A percentile compares a stretch with the other conserved stretches of the same genome.
Evolutionary conservation across 345 rosid genomes (phyloP).

Genomic region (Citrus sp.): DNA sequence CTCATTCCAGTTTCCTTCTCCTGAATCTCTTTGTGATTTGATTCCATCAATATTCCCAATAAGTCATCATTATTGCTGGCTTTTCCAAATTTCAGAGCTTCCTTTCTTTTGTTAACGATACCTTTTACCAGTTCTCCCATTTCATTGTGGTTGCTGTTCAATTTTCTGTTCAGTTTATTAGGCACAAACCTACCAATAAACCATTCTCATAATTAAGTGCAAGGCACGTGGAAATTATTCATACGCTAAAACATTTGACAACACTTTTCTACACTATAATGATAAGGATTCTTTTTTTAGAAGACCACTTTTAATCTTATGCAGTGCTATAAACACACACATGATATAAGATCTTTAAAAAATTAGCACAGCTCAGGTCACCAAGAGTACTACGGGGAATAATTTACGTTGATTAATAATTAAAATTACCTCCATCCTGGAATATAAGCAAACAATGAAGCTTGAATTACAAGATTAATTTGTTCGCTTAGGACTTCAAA

Average conservation of each 20-base stretch:
- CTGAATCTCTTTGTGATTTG: conserved; percentile 25
- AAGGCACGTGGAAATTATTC: not conserved
- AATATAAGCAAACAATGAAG: conserved; percentile 28
- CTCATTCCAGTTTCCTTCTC: conserved; percentile 32
- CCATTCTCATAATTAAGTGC: not conserved
- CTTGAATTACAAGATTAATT: conserved; percentile 29
- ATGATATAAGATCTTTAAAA: too few species aligned
- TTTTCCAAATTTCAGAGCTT: conserved; percentile 31
- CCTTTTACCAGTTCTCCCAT: conserved; percentile 23
- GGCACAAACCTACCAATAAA: conserved; percentile 34
- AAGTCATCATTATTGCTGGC: conserved; percentile 28
- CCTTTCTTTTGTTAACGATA: conserved; percentile 34
- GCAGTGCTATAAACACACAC: too few species aligned
- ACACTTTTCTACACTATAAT: too few species aligned
- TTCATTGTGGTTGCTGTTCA: conserved; percentile 27
- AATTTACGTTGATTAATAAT: not conserved
- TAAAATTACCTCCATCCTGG: conserved; percentile 61
- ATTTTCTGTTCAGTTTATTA: conserved; percentile 25
- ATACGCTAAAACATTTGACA: not conserved
- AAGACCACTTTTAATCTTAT: too few species aligned
- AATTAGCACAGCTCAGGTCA: too few species aligned
- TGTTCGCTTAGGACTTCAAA: conserved; percentile 53
- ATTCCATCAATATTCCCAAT: conserved; percentile 41
- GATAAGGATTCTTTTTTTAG: too few species aligned
- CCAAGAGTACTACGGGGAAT: too few species aligned